These are phyloP conservation scores for Salmacisia buchloeana DNA, from an alignment of 1,284 basidiomycete species.

Conservation along the genomic window DNA sequence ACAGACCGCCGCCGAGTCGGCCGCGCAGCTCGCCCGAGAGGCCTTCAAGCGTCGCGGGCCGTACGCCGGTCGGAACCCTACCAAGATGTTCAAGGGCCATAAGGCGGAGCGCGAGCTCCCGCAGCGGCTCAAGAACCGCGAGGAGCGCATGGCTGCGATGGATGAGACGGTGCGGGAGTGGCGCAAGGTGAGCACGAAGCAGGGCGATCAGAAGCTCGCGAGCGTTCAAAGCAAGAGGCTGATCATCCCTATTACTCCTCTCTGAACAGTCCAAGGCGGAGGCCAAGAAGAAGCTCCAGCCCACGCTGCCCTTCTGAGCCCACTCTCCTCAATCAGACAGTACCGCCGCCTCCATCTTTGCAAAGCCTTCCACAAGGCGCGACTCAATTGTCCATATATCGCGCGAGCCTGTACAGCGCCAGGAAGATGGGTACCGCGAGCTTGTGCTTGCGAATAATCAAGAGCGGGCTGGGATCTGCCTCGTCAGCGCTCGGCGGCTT, in stretches of 20 bases:
- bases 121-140: background rate
- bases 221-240: background rate
- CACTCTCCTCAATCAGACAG: background rate
- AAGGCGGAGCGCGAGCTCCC: background rate
- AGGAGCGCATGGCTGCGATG: constrained; percentile 5
- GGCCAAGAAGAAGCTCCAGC: constrained; percentile 4
- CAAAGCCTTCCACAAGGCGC: no score
- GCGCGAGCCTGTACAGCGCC: background rate
- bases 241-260: background rate
- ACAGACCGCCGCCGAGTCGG: background rate
- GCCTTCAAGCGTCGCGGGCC: background rate
- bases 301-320: constrained; percentile 4
- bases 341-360: background rate
- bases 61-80: background rate
- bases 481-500: no score
- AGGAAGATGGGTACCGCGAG: background rate
- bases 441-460: background rate
- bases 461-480: no score
- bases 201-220: background rate
- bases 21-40: background rate
- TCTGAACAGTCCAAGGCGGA: background rate
- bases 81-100: constrained; percentile 7
- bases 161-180: constrained; percentile 2
- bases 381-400: background rate
- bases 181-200: background rate